Conservation (phyloP, 306 rosid species). For the Fragaria vesca region DNA sequence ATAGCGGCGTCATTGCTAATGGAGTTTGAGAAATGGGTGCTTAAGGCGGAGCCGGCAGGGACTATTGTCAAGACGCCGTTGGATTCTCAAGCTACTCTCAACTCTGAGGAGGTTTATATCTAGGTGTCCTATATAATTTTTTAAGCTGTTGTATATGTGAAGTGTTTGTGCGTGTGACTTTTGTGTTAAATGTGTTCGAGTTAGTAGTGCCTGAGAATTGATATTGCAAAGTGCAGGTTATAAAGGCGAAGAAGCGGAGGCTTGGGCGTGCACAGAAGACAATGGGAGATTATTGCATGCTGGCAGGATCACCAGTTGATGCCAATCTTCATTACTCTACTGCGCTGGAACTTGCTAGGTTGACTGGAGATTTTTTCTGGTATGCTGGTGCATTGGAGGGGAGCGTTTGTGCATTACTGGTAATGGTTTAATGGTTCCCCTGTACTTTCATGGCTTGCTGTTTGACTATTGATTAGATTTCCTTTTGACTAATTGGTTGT, state of each 20-base stretch:
- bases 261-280: conserved; percentile 98
- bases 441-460: neutral
- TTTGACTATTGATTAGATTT: neutral
- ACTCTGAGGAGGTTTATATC: conserved; percentile 99
- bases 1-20: conserved; percentile 84
- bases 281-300: conserved; percentile 89
- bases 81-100: conserved; percentile 99
- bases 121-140: conserved; percentile 76
- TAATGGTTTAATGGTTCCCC: conserved; percentile 38
- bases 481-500: conserved; percentile 18
- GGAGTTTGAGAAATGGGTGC: conserved; percentile 99
- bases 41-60: conserved; percentile 94
- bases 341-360: conserved; percentile 83
- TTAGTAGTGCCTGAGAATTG: conserved; percentile 22
- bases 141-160: neutral
- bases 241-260: conserved; percentile 94
- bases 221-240: conserved; percentile 49
- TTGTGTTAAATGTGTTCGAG: conserved; percentile 16
- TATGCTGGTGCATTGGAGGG: conserved; percentile 97
- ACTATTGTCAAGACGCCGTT: conserved; percentile 93
- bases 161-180: conserved; percentile 3
- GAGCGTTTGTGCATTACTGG: conserved; percentile 90
- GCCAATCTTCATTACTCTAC: conserved; percentile 93
- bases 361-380: conserved; percentile 94
- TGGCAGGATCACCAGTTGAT: conserved; percentile 98